Base-by-base conservation (phyloP, 441 rosid genomes). In the Euphorbia schlechtendalii region DNA sequence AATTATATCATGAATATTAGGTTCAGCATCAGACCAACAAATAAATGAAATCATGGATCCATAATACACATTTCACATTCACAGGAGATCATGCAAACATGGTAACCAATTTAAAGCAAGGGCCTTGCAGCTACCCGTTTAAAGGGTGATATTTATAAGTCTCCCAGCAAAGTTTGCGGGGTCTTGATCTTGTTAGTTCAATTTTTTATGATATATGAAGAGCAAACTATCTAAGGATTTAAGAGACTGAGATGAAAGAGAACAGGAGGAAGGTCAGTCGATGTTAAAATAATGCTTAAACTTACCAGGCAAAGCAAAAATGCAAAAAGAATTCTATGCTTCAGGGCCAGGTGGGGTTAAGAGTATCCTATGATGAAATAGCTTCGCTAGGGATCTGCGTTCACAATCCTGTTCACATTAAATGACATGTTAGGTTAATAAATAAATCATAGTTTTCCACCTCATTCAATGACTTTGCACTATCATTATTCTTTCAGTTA, bases 381-480 rank as follows among this genome's bases (percentile, higher is more conserved):
- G 74, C 77, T 85, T 92, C 40, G 84, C 82, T 43, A 90, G 61
- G 18, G 92, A 77, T 73, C 92, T 81, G 66, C 96, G 90, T 72
- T 92, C 89, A 82, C 98, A 89, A 69, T 88, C 98, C 98, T 92
- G 85, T 64, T 82, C 68, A 65, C 69, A 68, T 74, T 62, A 59
- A 54, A 45, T 45, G 45, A 70, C 25, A 41, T 34, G 40, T 62
- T 24, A 63, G 20, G 43, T 51, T 34, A 18, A 3, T 34, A 63
- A 36, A 3, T 58, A 32, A 15, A 57, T 62, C 54, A 56, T 14
- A 3, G 17, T 27, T 27, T 48, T 18, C 40, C 14, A 46, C 52
- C 52, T 48, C 49, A 48, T 15, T 15, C 17, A 14, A 43, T 11
- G 49, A 48, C 52, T 48, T 18, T n/a, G 52, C 5, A 48, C 52